These are phyloP conservation scores for Penicillium concentricum DNA, from an alignment of 2,329 filamentous ascomycete genomes.

Conservation along the genomic window DNA sequence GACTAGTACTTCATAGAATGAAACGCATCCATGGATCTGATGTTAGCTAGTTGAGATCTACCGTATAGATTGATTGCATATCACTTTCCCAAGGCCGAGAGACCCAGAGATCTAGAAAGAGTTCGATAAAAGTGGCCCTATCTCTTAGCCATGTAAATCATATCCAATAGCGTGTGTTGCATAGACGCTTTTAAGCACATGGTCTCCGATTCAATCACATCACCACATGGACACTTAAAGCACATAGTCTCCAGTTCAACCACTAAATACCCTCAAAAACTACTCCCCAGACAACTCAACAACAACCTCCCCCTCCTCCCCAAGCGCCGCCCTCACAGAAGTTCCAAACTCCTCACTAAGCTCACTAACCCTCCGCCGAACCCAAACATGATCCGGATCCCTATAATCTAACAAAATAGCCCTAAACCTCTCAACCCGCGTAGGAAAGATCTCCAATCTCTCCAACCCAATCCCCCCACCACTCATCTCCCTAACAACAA, in stretches of 20 bases:
- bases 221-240: neutral
- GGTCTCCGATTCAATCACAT: neutral
- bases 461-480: conserved; percentile 17
- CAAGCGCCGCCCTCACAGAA: neutral
- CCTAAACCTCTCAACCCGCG: conserved; percentile 34
- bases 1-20: neutral
- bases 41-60: neutral
- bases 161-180: neutral
- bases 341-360: conserved; percentile 1
- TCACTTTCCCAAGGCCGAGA: neutral
- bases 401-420: conserved; percentile 28
- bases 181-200: neutral
- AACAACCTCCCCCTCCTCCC: neutral
- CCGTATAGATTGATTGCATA: neutral
- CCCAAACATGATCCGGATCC: conserved; percentile 31
- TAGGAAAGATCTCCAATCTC: conserved; percentile 39
- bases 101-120: neutral
- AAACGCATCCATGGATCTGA: neutral
- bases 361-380: conserved; percentile 14
- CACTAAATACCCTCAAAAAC: neutral
- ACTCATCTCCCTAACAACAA: conserved; percentile 26
- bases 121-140: neutral
- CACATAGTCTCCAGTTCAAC: neutral
- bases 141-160: neutral
- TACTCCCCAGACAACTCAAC: neutral